Conservation (phyloP, 2,329 filamentous ascomycete species). For the Periconia sp. region DNA sequence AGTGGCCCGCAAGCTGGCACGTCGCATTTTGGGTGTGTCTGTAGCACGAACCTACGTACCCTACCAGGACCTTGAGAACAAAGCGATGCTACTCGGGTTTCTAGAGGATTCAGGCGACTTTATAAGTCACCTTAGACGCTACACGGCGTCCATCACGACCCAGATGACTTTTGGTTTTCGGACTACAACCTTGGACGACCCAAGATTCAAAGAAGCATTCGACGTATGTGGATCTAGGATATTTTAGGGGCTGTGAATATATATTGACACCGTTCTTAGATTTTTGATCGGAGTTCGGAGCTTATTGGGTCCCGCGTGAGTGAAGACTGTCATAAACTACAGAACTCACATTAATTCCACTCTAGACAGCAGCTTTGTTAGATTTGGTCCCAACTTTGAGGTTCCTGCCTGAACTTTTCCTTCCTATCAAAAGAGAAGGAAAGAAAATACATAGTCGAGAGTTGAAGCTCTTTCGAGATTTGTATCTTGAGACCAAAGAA, state of each 20-base stretch:
- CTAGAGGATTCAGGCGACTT: constrained; percentile 48
- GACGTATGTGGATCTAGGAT: too few relatives aligned
- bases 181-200: too few relatives aligned
- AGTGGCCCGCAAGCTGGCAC: constrained; percentile 13
- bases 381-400: constrained; percentile 52
- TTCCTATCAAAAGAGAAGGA: constrained; percentile 43
- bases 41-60: constrained; percentile 32
- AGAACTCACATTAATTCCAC: constrained; percentile 45
- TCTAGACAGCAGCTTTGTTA: constrained; percentile 46
- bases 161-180: too few relatives aligned
- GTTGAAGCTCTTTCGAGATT: constrained; percentile 27
- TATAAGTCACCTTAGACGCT: constrained; percentile 50
- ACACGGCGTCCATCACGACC: constrained; percentile 52
- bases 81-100: constrained; percentile 54
- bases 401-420: constrained; percentile 31
- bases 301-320: constrained; percentile 4
- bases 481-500: constrained; percentile 23
- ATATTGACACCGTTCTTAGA: neutral
- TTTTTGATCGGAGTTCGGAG: constrained; percentile 13
- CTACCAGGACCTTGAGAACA: constrained; percentile 59
- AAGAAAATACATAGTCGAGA: constrained; percentile 49
- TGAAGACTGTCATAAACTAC: constrained; percentile 16
- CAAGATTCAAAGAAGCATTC: too few relatives aligned
- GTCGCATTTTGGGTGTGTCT: constrained; percentile 16
- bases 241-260: constrained; percentile 48